A percentile compares a stretch with the other conserved stretches of the same genome.
These are phyloP conservation scores for Polyporus arcularius DNA, from an alignment of 768 basidiomycete species.

Conservation along the genomic window DNA sequence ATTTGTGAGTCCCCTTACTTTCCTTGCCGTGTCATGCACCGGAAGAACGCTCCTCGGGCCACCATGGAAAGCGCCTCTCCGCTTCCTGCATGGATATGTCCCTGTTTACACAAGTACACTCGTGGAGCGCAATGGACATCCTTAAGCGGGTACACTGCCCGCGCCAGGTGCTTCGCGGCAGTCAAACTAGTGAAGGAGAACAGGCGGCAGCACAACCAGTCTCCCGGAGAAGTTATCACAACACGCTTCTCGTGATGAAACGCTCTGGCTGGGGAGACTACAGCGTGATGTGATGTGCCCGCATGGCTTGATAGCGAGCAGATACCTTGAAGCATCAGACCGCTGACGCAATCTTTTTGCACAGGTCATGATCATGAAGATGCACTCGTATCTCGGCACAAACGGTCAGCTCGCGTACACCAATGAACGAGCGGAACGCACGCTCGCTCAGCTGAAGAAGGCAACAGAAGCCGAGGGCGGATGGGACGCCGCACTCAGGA, in stretches of 20 bases:
- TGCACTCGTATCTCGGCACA: slow-evolving; percentile 90
- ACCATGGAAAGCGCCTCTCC: too few relatives aligned
- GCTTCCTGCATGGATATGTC: too few relatives aligned
- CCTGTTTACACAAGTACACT: too few relatives aligned
- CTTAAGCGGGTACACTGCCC: too few relatives aligned
- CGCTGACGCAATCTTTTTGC: not conserved
- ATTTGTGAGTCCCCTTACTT: slow-evolving; percentile 51
- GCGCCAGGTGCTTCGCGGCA: too few relatives aligned
- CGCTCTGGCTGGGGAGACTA: too few relatives aligned
- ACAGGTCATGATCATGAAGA: slow-evolving; percentile 89
- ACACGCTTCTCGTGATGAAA: too few relatives aligned
- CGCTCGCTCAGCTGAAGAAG: slow-evolving; percentile 47
- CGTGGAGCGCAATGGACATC: too few relatives aligned
- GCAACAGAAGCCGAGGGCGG: slow-evolving; percentile 59
- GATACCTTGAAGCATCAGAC: not conserved
- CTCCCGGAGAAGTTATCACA: too few relatives aligned
- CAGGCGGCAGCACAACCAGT: too few relatives aligned
- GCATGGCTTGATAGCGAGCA: not conserved
- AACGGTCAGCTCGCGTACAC: slow-evolving; percentile 80
- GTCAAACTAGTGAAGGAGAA: too few relatives aligned
- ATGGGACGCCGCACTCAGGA: slow-evolving; percentile 59
- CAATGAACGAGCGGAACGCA: slow-evolving; percentile 44
- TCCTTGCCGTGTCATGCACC: slow-evolving; percentile 4
- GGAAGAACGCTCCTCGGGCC: too few relatives aligned
- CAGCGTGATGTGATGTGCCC: not conserved